Conservation (phyloP, 2,329 filamentous ascomycete genomes). For the Fusarium udum region DNA sequence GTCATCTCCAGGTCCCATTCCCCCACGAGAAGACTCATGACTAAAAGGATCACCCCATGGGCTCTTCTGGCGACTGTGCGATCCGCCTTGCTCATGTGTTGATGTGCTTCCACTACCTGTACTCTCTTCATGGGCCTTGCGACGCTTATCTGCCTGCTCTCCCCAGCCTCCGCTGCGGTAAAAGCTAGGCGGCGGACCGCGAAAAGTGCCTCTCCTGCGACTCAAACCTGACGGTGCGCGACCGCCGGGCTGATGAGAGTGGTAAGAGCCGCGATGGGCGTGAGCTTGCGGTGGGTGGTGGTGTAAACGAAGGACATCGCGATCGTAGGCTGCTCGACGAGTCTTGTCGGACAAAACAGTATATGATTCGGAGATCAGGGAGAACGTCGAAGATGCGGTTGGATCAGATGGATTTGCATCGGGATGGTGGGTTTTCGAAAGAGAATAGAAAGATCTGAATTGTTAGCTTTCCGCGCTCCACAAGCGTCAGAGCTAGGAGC, state of each 20-base stretch:
- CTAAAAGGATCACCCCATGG: conserved; percentile 41
- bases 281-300: conserved; percentile 46
- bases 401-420: conserved; percentile 87
- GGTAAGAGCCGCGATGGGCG: conserved; percentile 59
- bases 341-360: conserved; percentile 74
- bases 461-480: neutral
- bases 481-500: neutral
- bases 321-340: conserved; percentile 85
- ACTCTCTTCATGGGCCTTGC: conserved; percentile 59
- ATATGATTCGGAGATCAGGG: conserved; percentile 87
- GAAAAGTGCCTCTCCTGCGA: conserved; percentile 77
- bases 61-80: conserved; percentile 12
- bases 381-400: conserved; percentile 77
- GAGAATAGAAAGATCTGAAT: conserved; percentile 79
- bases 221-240: conserved; percentile 84
- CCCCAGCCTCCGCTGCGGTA: conserved; percentile 86
- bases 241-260: conserved; percentile 74
- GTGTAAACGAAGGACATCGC: conserved; percentile 63
- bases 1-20: conserved; percentile 69
- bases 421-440: conserved; percentile 92
- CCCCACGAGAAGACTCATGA: conserved; percentile 45
- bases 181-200: conserved; percentile 89
- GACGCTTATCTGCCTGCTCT: conserved; percentile 66
- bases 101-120: conserved; percentile 46
- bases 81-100: conserved; percentile 19